Conservation (phyloP, 768 basidiomycete species). For the Daedalea quercina region DNA sequence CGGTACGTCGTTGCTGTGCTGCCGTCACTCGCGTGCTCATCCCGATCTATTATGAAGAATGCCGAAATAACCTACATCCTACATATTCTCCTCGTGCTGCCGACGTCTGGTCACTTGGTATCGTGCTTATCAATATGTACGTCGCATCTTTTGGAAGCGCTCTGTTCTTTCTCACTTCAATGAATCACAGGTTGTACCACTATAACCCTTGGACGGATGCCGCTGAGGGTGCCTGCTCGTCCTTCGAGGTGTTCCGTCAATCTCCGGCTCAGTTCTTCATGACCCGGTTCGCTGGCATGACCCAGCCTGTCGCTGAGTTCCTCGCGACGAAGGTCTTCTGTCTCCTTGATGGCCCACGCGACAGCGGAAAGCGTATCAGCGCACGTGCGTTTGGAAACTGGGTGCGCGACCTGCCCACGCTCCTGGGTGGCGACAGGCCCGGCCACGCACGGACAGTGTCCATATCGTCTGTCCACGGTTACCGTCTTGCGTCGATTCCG, state of each 20-base stretch:
- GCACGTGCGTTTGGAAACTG: conserved; percentile 85
- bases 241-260: conserved; percentile 75
- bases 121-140: conserved; percentile 97
- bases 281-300: conserved; percentile 87
- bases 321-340: conserved; percentile 83
- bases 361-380: conserved; percentile 54
- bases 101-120: conserved; percentile 98
- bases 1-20: conserved; percentile 43
- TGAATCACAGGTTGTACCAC: conserved; percentile 76
- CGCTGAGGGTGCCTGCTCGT: conserved; percentile 66
- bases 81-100: conserved; percentile 92
- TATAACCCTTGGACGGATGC: conserved; percentile 98
- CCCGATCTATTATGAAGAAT: conserved; percentile 49
- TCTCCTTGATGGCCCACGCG: conserved; percentile 59
- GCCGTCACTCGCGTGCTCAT: conserved; percentile 6
- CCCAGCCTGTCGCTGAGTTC: conserved; percentile 77
- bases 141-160: conserved; percentile 21
- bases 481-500: conserved; percentile 56
- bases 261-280: conserved; percentile 85
- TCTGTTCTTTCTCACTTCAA: neutral
- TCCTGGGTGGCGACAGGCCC: conserved; percentile 42
- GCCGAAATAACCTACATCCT: conserved; percentile 94
- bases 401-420: conserved; percentile 73
- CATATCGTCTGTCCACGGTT: conserved; percentile 55
- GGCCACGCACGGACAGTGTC: conserved; percentile 54